A percentile compares a stretch with the other conserved stretches of the same genome.
Evolutionary conservation across 371 early-diverging fungal genomes (phyloP).

Genomic region (Mucor irregularis): DNA sequence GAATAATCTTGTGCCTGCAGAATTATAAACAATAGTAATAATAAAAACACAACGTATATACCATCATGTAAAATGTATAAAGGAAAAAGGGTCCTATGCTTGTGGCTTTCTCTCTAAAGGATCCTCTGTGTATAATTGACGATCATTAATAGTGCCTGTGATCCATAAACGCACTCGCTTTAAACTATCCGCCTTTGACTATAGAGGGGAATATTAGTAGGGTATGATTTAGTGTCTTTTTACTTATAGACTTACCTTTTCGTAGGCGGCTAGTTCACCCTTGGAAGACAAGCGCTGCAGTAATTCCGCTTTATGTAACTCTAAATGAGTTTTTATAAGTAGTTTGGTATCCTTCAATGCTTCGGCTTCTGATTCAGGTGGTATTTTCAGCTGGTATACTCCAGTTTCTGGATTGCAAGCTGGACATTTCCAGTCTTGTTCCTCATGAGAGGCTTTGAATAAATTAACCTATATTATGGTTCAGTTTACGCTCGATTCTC

Average conservation of each 20-base stretch:
- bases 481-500: background rate
- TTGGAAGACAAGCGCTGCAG: background rate
- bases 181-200: slow-evolving; percentile 6
- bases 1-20: slow-evolving; percentile 23
- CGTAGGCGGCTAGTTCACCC: background rate
- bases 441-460: slow-evolving; percentile 2
- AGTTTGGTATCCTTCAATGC: background rate
- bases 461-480: background rate
- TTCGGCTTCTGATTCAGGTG: background rate
- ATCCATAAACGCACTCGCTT: slow-evolving; percentile 26
- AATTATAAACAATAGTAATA: background rate
- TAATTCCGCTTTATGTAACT: slow-evolving; percentile 15
- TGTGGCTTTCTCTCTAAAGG: slow-evolving; percentile 1
- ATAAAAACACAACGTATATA: too few species aligned
- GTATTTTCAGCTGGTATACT: slow-evolving; percentile 5
- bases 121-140: slow-evolving; percentile 14
- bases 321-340: slow-evolving; percentile 13
- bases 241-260: slow-evolving; percentile 5
- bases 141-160: slow-evolving; percentile 17
- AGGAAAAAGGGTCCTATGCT: too few species aligned
- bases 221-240: background rate
- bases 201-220: background rate
- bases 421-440: slow-evolving; percentile 12
- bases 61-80: too few species aligned
- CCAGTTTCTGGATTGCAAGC: slow-evolving; percentile 9